These are phyloP conservation scores for Dimocarpus longan DNA, from an alignment of 345 rosid genomes.

Conservation along the genomic window DNA sequence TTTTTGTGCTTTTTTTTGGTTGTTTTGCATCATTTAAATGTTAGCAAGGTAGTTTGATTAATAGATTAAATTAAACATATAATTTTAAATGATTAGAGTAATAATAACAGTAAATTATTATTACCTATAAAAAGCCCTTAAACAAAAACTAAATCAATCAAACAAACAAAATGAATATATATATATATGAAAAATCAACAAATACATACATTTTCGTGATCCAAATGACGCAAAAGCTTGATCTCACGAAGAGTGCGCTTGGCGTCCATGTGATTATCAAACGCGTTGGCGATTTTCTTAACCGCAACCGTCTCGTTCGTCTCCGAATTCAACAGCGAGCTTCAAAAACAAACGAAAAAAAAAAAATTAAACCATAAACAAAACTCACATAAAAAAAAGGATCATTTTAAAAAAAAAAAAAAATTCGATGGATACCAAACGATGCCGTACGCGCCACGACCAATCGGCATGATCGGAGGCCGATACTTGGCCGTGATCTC, in stretches of 20 bases:
- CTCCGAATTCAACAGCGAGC: constrained; percentile 91
- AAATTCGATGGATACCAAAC: constrained; percentile 66
- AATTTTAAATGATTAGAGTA: neutral
- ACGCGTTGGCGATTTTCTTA: constrained; percentile 95
- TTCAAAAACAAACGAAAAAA: too few species aligned
- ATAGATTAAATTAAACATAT: neutral
- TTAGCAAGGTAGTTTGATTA: neutral
- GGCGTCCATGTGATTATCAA: constrained; percentile 95
- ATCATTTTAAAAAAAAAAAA: neutral
- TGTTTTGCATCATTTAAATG: neutral
- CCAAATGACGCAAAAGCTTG: constrained; percentile 92
- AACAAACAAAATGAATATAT: neutral
- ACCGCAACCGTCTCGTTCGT: constrained; percentile 94
- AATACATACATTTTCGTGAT: constrained; percentile 83
- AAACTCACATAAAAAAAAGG: neutral
- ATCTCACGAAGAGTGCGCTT: constrained; percentile 99
- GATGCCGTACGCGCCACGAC: constrained; percentile 97
- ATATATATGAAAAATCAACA: neutral
- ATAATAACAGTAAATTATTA: neutral
- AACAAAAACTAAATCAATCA: neutral
- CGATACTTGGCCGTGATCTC: constrained; percentile 88
- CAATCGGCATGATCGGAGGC: constrained; percentile 92
- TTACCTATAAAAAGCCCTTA: neutral
- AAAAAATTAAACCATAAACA: neutral
- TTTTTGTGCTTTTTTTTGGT: too few species aligned